These are phyloP conservation scores for Metarhizium guizhouense DNA, from an alignment of 2,329 filamentous ascomycete genomes.

Conservation along the genomic window DNA sequence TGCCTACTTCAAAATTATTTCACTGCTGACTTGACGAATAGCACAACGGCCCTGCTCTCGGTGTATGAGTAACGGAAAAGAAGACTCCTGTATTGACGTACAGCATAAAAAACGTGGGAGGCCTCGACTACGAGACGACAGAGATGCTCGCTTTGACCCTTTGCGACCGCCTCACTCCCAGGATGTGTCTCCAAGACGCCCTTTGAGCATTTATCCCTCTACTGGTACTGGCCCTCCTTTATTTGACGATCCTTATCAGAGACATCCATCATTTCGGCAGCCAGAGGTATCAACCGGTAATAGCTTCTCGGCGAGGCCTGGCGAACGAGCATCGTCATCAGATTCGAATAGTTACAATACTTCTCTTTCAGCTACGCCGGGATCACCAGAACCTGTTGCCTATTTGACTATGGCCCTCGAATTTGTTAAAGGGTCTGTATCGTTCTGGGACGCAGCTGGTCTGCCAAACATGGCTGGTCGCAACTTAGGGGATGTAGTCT, in stretches of 20 bases:
- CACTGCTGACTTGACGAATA: conserved; percentile 30
- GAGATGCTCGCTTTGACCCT: conserved; percentile 49
- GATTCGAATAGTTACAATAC: conserved; percentile 1
- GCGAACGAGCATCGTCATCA: conserved; percentile 33
- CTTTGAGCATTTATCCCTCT: conserved; percentile 41
- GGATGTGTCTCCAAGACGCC: conserved; percentile 38
- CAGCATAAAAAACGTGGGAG: conserved; percentile 79
- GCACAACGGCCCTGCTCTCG: conserved; percentile 71
- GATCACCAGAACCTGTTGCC: conserved; percentile 40
- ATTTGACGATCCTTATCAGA: conserved; percentile 38
- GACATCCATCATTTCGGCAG: conserved; percentile 40
- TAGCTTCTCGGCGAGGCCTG: conserved; percentile 34
- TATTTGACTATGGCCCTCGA: conserved; percentile 51
- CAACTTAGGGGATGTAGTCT: conserved; percentile 46
- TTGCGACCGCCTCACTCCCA: conserved; percentile 35
- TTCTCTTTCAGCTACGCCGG: conserved; percentile 18
- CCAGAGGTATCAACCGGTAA: conserved; percentile 46
- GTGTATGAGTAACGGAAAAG: conserved; percentile 68
- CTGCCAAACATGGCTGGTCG: conserved; percentile 36
- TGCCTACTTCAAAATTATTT: not conserved
- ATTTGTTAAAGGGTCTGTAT: conserved; percentile 45
- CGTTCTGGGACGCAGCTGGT: conserved; percentile 48
- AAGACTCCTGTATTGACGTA: conserved; percentile 74
- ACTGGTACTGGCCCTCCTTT: conserved; percentile 31
- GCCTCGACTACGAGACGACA: conserved; percentile 66